These are phyloP conservation scores for Citrus medica DNA, from an alignment of 345 rosid genomes.

Conservation along the genomic window DNA sequence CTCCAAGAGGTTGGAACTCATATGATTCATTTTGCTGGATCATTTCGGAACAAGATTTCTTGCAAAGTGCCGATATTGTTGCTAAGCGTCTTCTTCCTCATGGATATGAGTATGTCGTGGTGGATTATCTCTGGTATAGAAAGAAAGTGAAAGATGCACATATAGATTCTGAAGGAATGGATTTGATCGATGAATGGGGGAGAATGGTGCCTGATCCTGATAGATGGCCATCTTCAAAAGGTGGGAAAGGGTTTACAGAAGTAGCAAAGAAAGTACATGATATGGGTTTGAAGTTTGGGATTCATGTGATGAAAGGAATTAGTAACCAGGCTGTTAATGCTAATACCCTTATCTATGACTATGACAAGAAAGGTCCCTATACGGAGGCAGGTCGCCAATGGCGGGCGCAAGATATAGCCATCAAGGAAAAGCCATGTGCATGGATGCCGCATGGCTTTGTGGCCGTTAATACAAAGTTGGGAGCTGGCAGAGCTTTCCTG, in stretches of 20 bases:
- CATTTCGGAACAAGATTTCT: conserved; percentile 73
- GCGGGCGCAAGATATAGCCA: too few species aligned
- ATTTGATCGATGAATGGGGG: conserved; percentile 92
- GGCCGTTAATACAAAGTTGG: conserved; percentile 65
- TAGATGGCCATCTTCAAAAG: conserved; percentile 35
- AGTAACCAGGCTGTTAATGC: conserved; percentile 81
- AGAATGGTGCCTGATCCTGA: conserved; percentile 71
- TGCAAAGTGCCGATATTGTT: conserved; percentile 56
- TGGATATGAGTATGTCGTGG: conserved; percentile 88
- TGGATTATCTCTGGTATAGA: conserved; percentile 91
- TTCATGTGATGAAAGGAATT: conserved; percentile 67
- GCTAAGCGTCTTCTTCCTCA: conserved; percentile 52
- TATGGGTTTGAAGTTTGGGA: conserved; percentile 87
- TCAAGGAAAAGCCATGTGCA: conserved; percentile 54
- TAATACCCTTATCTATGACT: conserved; percentile 63
- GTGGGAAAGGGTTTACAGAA: conserved; percentile 67
- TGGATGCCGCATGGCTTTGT: conserved; percentile 92
- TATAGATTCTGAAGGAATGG: conserved; percentile 63
- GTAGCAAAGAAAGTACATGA: conserved; percentile 68
- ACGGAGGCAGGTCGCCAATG: too few species aligned
- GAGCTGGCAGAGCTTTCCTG: conserved; percentile 75
- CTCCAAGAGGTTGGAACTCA: conserved; percentile 96
- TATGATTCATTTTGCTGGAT: conserved; percentile 91
- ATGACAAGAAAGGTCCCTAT: conserved; percentile 36
- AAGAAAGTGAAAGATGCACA: conserved; percentile 66